Conservation (phyloP, 2,329 filamentous ascomycete species). For the Penicillium occitanis region DNA sequence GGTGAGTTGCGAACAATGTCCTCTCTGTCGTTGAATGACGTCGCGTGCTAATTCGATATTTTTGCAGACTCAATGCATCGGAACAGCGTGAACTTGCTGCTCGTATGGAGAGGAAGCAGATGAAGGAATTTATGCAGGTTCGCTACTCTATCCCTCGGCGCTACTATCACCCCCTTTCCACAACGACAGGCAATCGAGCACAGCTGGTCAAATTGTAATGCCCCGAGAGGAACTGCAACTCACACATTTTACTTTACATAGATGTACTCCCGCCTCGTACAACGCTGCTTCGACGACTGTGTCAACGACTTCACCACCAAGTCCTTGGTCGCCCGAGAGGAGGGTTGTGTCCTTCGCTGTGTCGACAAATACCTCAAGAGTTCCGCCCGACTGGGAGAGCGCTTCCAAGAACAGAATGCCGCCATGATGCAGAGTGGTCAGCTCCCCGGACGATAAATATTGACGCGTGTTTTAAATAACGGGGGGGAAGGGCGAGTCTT, state of each 20-base stretch:
- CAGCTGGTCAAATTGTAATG: background rate
- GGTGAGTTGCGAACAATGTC: constrained; percentile 4
- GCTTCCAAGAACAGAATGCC: constrained; percentile 77
- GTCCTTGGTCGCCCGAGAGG: constrained; percentile 81
- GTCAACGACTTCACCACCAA: constrained; percentile 99
- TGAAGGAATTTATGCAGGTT: constrained; percentile 99
- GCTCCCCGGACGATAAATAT: constrained; percentile 44
- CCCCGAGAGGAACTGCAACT: background rate
- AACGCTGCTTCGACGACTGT: constrained; percentile 88
- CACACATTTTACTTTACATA: constrained; percentile 32
- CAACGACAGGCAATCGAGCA: background rate
- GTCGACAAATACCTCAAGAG: constrained; percentile 95
- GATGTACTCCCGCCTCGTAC: constrained; percentile 64
- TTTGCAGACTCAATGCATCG: constrained; percentile 63
- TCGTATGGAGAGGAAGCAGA: constrained; percentile 96
- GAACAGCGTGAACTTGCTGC: constrained; percentile 92
- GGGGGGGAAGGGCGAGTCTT: background rate
- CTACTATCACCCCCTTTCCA: background rate
- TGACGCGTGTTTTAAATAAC: background rate
- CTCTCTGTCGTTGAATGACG: constrained; percentile 1
- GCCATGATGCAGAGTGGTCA: constrained; percentile 64
- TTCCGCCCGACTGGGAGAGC: constrained; percentile 83
- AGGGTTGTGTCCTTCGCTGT: constrained; percentile 88
- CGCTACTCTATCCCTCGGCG: constrained; percentile 33
- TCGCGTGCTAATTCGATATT: constrained; percentile 14